Base-by-base conservation (phyloP, 2,329 filamentous ascomycete genomes). In the Beauveria caledonica region DNA sequence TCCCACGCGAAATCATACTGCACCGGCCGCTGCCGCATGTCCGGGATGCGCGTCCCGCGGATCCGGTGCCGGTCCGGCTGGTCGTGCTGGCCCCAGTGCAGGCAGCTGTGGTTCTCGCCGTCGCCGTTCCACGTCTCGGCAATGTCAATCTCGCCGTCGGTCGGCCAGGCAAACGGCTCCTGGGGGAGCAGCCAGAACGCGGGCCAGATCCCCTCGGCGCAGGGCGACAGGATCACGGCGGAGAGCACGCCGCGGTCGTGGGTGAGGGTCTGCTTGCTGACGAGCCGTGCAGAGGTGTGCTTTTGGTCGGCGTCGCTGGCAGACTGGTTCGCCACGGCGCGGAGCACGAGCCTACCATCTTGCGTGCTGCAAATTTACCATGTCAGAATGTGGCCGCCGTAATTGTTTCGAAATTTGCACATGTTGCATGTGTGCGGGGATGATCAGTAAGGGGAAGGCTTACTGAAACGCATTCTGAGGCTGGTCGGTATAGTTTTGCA, bases 61-160 rank as follows among this genome's bases (percentile, higher is more conserved):
- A 84, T 81, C 7, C 81, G 76, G 62, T 86, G 83, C 70, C 85
- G 85, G 62, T 80, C 71, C 58, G 74, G 74, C 65, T 86, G 82
- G 60, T 82, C 61, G 73, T 81, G 65, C 71, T 79, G 72, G 3
- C 83, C 83, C 83, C 83, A 86, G 65, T 86, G 83, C 53, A 86
- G 71, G 66, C 83, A 86, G 0, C 76, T 76, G 59, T 81, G 78
- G 66, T 86, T 86, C 52, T 78, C 73, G 39, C 69, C 67, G 62
- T 83, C 79, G 19, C 78, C 82, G 63, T 85, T 84, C 83, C 82
- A 86, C n/a, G 75, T 79, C 70, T 86, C 83, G 45, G 82, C 78
- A 51, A 86, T 82, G 68, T 86, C 83, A 13, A 86, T 73, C 67
- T 86, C 83, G 60, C 82, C 83, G 62, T 86, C 83, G 0, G 71